Conservation (phyloP, 192 early-diverging fungal genomes). For the Lunasporangiospora selenospora region DNA sequence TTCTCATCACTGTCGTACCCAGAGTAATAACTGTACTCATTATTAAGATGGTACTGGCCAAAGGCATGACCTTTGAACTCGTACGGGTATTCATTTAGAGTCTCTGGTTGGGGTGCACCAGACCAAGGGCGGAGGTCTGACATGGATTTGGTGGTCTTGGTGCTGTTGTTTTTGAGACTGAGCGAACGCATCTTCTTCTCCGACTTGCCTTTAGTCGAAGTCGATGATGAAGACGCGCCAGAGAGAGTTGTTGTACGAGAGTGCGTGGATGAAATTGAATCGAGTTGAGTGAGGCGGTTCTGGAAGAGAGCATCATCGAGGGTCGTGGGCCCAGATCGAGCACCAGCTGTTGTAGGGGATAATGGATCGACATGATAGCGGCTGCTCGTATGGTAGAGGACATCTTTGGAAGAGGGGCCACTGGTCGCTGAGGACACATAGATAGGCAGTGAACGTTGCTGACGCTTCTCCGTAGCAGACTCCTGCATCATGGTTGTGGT, state of each 20-base stretch:
- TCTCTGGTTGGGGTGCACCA: slow-evolving; percentile 17
- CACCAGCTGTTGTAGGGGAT: too few relatives aligned
- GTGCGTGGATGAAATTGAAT: too few relatives aligned
- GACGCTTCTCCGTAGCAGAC: slow-evolving; percentile 13
- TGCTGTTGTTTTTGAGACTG: slow-evolving; percentile 39
- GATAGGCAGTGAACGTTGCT: slow-evolving; percentile 31
- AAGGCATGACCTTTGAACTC: too few relatives aligned
- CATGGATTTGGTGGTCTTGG: slow-evolving; percentile 39
- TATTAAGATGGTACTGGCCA: too few relatives aligned
- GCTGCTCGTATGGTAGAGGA: too few relatives aligned
- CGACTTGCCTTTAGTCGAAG: not conserved
- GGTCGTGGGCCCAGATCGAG: too few relatives aligned
- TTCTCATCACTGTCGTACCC: slow-evolving; percentile 47
- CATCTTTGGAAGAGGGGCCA: too few relatives aligned
- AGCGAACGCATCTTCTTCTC: slow-evolving; percentile 17
- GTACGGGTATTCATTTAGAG: slow-evolving; percentile 2
- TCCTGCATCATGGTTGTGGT: slow-evolving; percentile 19
- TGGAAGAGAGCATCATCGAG: too few relatives aligned
- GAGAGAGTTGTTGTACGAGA: too few relatives aligned
- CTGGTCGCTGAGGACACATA: not conserved
- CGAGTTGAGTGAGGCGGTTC: too few relatives aligned
- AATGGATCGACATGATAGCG: too few relatives aligned
- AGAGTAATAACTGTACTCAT: too few relatives aligned
- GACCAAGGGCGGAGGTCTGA: slow-evolving; percentile 41
- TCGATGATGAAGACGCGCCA: slow-evolving; percentile 13